Evolutionary conservation across 2,329 filamentous ascomycete genomes (phyloP).

Genomic region (Fusarium guadeloupense): DNA sequence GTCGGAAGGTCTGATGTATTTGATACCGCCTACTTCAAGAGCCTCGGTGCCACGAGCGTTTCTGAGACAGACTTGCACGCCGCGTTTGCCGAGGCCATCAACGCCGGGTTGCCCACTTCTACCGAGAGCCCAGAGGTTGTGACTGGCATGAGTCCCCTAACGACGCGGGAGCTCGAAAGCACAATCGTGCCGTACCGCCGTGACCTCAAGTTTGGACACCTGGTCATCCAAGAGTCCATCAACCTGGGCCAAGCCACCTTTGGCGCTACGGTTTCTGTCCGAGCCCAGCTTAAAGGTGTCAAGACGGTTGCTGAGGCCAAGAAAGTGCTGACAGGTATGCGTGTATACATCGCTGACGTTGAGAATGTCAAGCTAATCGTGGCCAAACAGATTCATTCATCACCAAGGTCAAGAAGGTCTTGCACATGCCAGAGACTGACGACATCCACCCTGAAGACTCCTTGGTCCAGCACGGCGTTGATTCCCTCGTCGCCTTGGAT

Average conservation of each 20-base stretch:
- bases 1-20: neutral
- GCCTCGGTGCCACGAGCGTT: neutral
- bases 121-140: neutral
- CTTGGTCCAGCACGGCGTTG: neutral
- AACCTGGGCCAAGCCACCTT: too few species aligned
- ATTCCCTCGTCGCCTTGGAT: constrained; percentile 19
- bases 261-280: too few species aligned
- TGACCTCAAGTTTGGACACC: neutral
- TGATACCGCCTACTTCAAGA: too few species aligned
- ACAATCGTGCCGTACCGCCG: neutral
- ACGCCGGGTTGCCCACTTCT: neutral
- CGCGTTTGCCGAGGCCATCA: neutral
- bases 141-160: neutral
- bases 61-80: neutral
- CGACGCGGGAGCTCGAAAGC: neutral
- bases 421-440: too few species aligned
- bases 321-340: too few species aligned
- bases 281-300: too few species aligned
- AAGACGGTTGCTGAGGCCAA: too few species aligned
- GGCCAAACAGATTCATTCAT: too few species aligned
- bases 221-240: neutral
- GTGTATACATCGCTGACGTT: too few species aligned
- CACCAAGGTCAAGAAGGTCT: too few species aligned
- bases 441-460: neutral
- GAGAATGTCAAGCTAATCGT: too few species aligned